These are phyloP conservation scores for Leishmania tropica DNA, from an alignment of 208 protist species.

Conservation along the genomic window DNA sequence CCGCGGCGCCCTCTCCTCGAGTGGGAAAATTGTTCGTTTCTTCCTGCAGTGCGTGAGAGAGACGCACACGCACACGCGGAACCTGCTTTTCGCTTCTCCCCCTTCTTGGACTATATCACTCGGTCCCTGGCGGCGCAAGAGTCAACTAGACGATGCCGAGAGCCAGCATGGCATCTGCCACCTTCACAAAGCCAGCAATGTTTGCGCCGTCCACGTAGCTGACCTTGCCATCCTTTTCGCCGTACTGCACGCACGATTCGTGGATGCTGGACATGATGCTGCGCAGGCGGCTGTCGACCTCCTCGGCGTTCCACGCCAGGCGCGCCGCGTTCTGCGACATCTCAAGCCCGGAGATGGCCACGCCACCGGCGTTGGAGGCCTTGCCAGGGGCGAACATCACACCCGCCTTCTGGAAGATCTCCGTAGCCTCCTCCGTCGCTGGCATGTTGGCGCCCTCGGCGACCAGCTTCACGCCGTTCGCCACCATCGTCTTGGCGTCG, in stretches of 20 bases:
- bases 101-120: background rate
- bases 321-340: slow-evolving; percentile 94
- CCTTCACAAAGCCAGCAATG: slow-evolving; percentile 92
- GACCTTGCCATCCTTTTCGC: slow-evolving; percentile 45
- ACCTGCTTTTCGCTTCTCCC: background rate
- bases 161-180: slow-evolving; percentile 74
- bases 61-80: background rate
- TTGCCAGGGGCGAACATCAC: slow-evolving; percentile 92
- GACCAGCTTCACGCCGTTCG: slow-evolving; percentile 79
- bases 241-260: slow-evolving; percentile 58
- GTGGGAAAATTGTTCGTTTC: background rate
- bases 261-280: slow-evolving; percentile 93
- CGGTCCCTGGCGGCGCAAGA: background rate
- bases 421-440: slow-evolving; percentile 83
- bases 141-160: slow-evolving; percentile 59
- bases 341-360: slow-evolving; percentile 93
- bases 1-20: background rate
- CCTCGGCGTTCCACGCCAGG: slow-evolving; percentile 83
- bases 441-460: slow-evolving; percentile 95
- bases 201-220: slow-evolving; percentile 92
- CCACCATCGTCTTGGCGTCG: slow-evolving; percentile 75
- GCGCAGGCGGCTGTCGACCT: slow-evolving; percentile 87
- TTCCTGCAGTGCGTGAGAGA: background rate
- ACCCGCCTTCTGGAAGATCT: slow-evolving; percentile 48
- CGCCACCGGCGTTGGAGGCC: slow-evolving; percentile 94